A percentile compares a stretch with the other conserved stretches of the same genome.
These are phyloP conservation scores for Biscogniauxia sp. DNA, from an alignment of 2,329 filamentous ascomycete genomes.

Conservation along the genomic window DNA sequence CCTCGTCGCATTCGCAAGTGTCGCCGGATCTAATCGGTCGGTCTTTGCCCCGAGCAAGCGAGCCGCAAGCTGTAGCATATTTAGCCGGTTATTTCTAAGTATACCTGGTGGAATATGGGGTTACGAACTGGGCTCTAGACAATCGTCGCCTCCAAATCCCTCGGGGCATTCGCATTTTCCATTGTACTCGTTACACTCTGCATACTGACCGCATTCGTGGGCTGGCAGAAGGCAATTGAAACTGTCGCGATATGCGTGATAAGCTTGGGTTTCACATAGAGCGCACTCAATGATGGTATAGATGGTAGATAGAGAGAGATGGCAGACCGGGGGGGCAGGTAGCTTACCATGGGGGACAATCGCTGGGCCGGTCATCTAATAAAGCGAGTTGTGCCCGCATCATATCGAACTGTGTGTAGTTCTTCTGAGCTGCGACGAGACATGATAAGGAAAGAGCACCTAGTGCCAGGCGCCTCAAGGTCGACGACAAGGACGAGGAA, in stretches of 20 bases:
- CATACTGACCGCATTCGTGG: constrained; percentile 88
- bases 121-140: constrained; percentile 69
- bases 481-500: constrained; percentile 25
- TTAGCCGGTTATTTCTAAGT: constrained; percentile 11
- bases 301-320: constrained; percentile 38
- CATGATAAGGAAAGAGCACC: constrained; percentile 26
- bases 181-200: constrained; percentile 82
- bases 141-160: constrained; percentile 93
- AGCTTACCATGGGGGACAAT: constrained; percentile 74
- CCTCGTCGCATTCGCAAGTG: constrained; percentile 82
- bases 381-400: constrained; percentile 66
- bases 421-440: constrained; percentile 40
- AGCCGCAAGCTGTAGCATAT: constrained; percentile 68
- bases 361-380: constrained; percentile 69
- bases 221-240: constrained; percentile 97
- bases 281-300: constrained; percentile 51
- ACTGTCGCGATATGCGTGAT: constrained; percentile 47
- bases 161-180: constrained; percentile 91
- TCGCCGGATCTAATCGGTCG: constrained; percentile 70
- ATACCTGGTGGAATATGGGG: not conserved
- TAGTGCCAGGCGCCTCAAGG: constrained; percentile 21
- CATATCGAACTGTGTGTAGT: constrained; percentile 60
- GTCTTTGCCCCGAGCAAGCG: constrained; percentile 76
- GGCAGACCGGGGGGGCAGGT: constrained; percentile 7
- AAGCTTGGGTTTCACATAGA: constrained; percentile 31